Percentiles rank a stretch among this genome's conserved stretches.
Evolutionary conservation across 2,329 filamentous ascomycete genomes (phyloP).

Genomic region (Botryotinia convoluta): DNA sequence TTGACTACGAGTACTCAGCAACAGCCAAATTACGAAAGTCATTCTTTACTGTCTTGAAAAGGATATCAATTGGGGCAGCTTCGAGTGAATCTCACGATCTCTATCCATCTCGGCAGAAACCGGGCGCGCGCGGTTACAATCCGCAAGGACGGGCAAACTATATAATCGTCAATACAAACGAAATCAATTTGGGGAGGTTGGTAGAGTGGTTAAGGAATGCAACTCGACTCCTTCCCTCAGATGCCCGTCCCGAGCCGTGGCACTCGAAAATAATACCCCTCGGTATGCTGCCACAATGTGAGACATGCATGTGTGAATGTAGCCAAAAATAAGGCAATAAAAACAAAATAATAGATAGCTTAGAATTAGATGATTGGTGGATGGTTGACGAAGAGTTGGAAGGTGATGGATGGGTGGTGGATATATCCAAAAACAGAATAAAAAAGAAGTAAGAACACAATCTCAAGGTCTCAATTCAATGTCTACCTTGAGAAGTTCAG

Average conservation of each 20-base stretch:
- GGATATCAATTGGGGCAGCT: neutral
- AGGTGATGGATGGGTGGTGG: neutral
- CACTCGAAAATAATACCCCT: neutral
- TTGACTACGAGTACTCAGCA: too few species aligned
- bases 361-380: neutral
- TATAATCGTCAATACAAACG: neutral
- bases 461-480: neutral
- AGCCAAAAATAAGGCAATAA: neutral
- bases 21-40: too few species aligned
- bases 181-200: neutral
- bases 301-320: neutral
- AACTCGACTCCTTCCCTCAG: neutral
- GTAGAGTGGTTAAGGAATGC: neutral
- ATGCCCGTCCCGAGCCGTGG: neutral
- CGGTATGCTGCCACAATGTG: conserved; percentile 3
- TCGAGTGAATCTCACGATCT: neutral
- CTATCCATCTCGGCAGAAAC: neutral
- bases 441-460: neutral
- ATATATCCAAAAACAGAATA: neutral
- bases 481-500: neutral
- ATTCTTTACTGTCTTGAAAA: too few species aligned
- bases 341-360: neutral
- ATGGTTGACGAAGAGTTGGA: too few species aligned
- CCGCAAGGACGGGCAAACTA: neutral
- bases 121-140: neutral